Conservation (phyloP, 306 rosid species). For the Glycine tomentella region DNA sequence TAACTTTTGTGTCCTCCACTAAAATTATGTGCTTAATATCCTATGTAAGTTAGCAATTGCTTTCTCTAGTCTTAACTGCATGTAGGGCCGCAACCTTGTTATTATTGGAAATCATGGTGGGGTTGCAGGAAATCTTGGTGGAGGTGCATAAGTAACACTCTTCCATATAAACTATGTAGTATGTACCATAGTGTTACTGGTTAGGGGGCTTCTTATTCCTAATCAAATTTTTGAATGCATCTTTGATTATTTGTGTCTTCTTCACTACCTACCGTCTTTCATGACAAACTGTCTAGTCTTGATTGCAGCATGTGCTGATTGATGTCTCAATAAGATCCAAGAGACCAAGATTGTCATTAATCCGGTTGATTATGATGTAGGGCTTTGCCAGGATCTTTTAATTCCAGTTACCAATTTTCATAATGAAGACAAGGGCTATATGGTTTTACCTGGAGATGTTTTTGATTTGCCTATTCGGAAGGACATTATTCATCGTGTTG, state of each 20-base stretch:
- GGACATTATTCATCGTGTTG: slow-evolving; percentile 90
- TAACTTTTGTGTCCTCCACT: slow-evolving; percentile 18
- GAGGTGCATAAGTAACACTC: too few relatives aligned
- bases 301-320: slow-evolving; percentile 12
- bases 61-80: too few relatives aligned
- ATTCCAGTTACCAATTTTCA: slow-evolving; percentile 90
- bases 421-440: slow-evolving; percentile 83
- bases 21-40: too few relatives aligned
- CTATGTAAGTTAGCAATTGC: too few relatives aligned
- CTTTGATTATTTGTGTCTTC: slow-evolving; percentile 18
- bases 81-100: too few relatives aligned
- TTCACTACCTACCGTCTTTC: slow-evolving; percentile 29
- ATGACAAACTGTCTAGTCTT: slow-evolving; percentile 5
- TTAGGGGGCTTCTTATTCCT: too few relatives aligned
- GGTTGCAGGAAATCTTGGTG: too few relatives aligned
- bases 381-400: slow-evolving; percentile 80
- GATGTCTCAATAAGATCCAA: slow-evolving; percentile 27
- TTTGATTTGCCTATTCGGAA: slow-evolving; percentile 91
- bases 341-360: slow-evolving; percentile 43
- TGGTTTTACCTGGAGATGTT: slow-evolving; percentile 93
- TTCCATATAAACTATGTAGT: too few relatives aligned
- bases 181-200: too few relatives aligned
- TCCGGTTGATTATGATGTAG: slow-evolving; percentile 54
- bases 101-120: too few relatives aligned
- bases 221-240: slow-evolving; percentile 11